Evolutionary conservation across 1,284 basidiomycete genomes (phyloP), one percentile per base, ranked within the genome.

Genomic region (Microbotryomycetes sp.): DNA sequence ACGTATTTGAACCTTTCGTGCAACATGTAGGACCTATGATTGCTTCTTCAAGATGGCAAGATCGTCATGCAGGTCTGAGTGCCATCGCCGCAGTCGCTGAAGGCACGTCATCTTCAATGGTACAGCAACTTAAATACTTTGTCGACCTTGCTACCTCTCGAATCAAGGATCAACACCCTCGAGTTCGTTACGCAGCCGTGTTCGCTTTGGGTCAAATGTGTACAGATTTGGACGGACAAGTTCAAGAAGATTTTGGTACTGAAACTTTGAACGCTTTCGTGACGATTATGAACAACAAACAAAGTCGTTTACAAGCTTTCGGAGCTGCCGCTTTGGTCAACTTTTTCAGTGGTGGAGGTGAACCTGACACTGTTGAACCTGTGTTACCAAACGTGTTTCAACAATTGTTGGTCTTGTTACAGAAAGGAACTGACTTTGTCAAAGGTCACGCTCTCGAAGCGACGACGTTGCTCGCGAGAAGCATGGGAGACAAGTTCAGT

Each of bases 361-460:
- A 49, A 5, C 52, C 52, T 5, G 52, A 30, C n/a, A 26, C 31
- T 9, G 29, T 60, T 16, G 12, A 55, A 45, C 22, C 42, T 5
- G 46, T 60, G 14, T 42, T 60, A 22, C 36, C 45, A 15, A 48
- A 31, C 16, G 53, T 60, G 16, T 49, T 60, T 22, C 23, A 19
- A 14, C 45, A 49, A n/a, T 45, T 60, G 36, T 32, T 60, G 6
- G 19, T 23, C 19, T 31, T 60, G 25, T 53, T 60, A 26, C 29
- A 54, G 29, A 32, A 25, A 22, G 58, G 58, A 22, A 54, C 52
- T 9, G 31, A 25, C 23, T 60, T 54, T 25, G 58, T 60, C 29
- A 54, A 60, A 47, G 32, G 46, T 15, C 54, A 60, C 19, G 58
- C 58, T 3, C 47, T 60, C n/a, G 58, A 60, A 32, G 58, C 58